Conservation (phyloP, 176 grass and related monocot species). For the Tillandsia leiboldiana region DNA sequence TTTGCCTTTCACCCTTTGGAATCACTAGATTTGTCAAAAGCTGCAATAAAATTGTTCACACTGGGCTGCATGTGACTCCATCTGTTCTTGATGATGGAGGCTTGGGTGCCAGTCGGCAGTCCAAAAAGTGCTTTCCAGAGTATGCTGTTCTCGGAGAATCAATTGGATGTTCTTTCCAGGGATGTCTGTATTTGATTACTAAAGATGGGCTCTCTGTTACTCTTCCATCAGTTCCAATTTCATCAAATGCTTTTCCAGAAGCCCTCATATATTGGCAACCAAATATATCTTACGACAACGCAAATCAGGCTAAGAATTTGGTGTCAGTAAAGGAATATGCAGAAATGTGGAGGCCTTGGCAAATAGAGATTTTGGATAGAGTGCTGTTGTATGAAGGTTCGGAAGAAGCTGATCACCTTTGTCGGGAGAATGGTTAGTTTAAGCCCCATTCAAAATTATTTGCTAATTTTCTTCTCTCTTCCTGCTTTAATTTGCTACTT, state of each 20-base stretch:
- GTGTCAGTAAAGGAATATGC: slow-evolving; percentile 29
- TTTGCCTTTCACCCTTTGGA: slow-evolving; percentile 84
- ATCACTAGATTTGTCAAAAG: slow-evolving; percentile 52
- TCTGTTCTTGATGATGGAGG: slow-evolving; percentile 36
- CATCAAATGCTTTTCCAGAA: slow-evolving; percentile 29
- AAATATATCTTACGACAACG: slow-evolving; percentile 18
- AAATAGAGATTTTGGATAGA: slow-evolving; percentile 88
- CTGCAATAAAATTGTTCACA: slow-evolving; percentile 48
- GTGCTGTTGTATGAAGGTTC: slow-evolving; percentile 72
- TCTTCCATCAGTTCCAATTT: slow-evolving; percentile 67
- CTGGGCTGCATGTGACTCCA: slow-evolving; percentile 32
- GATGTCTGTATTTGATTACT: slow-evolving; percentile 78
- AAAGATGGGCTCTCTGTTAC: slow-evolving; percentile 62
- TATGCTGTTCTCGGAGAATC: slow-evolving; percentile 44
- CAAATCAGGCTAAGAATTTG: slow-evolving; percentile 37
- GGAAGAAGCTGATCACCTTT: slow-evolving; percentile 60
- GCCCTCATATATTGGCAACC: slow-evolving; percentile 45
- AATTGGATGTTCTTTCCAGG: slow-evolving; percentile 66
- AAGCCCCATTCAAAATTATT: slow-evolving; percentile 6
- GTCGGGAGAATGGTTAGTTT: slow-evolving; percentile 71
- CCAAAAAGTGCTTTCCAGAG: slow-evolving; percentile 28
- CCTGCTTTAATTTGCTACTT: slow-evolving; percentile 3
- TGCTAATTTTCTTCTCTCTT: background rate
- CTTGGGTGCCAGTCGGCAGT: slow-evolving; percentile 18
- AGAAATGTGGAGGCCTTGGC: slow-evolving; percentile 60